Percentiles rank a stretch among this genome's conserved stretches.
phyloP scores from a whole-genome alignment of 768 basidiomycete species.

The Lentinula edodes region DNA sequence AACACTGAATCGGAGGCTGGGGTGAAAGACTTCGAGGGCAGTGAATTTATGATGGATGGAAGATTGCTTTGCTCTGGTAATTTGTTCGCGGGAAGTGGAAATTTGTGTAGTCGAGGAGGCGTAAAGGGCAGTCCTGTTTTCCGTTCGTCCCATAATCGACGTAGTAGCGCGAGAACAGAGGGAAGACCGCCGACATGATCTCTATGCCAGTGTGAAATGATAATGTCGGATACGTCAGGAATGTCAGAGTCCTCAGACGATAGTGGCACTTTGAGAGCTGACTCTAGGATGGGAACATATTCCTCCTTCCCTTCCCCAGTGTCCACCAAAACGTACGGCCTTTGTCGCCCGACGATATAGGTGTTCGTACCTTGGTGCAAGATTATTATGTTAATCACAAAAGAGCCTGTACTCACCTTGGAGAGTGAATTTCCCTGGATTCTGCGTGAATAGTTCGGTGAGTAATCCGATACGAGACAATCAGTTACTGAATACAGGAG shows the following conservation, averaged over 20 bases:
- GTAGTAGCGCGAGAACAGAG: conserved; percentile 61
- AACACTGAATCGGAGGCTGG: conserved; percentile 35
- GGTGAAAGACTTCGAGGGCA: conserved; percentile 40
- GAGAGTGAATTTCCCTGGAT: conserved; percentile 84
- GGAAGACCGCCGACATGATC: conserved; percentile 83
- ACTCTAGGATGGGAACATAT: conserved; percentile 64
- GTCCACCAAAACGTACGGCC: conserved; percentile 78
- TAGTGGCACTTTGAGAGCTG: conserved; percentile 41
- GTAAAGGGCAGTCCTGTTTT: conserved; percentile 42
- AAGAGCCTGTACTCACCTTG: conserved; percentile 51
- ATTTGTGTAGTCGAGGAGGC: conserved; percentile 75
- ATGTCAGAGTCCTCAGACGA: conserved; percentile 26
- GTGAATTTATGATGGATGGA: conserved; percentile 31
- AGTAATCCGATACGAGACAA: too few relatives aligned
- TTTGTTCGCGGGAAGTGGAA: conserved; percentile 32
- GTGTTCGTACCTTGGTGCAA: conserved; percentile 73
- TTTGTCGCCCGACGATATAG: conserved; percentile 67
- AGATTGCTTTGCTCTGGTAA: conserved; percentile 27
- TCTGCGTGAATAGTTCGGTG: conserved; percentile 34
- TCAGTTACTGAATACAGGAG: conserved; percentile 8
- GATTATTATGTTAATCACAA: neutral
- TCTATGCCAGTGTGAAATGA: conserved; percentile 86
- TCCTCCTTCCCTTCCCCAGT: conserved; percentile 69
- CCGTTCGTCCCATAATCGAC: conserved; percentile 52
- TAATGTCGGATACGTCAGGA: conserved; percentile 78